A percentile compares a stretch with the other conserved stretches of the same genome.
phyloP scores from a whole-genome alignment of 2,329 filamentous ascomycete species.

The Fusarium penzigii region DNA sequence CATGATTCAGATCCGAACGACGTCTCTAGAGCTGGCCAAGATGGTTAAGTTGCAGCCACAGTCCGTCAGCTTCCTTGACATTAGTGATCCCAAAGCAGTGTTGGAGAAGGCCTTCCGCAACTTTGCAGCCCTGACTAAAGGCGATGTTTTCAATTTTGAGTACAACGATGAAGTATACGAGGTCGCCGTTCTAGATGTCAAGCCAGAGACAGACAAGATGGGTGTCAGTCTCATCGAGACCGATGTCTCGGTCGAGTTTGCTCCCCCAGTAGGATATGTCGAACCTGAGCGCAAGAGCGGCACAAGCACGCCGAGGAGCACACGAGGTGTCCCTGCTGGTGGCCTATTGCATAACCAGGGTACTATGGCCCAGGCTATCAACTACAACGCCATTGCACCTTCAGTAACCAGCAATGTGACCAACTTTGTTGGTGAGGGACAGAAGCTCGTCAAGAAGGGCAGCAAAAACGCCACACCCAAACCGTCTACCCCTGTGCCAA shows the following conservation, averaged over 20 bases:
- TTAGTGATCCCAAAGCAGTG: conserved; percentile 95
- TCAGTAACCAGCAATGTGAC: conserved; percentile 70
- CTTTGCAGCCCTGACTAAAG: conserved; percentile 90
- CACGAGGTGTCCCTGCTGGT: conserved; percentile 62
- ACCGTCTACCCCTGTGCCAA: conserved; percentile 67
- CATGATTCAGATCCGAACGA: conserved; percentile 92
- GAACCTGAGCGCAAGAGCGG: conserved; percentile 79
- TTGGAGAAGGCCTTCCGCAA: conserved; percentile 95
- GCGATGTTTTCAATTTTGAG: conserved; percentile 92
- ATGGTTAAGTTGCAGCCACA: conserved; percentile 98
- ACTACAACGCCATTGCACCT: conserved; percentile 88
- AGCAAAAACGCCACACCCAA: conserved; percentile 69
- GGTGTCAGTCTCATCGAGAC: conserved; percentile 95
- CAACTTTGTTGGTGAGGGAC: conserved; percentile 78
- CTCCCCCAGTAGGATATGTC: conserved; percentile 88
- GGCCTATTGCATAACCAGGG: conserved; percentile 81
- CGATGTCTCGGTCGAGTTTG: conserved; percentile 95
- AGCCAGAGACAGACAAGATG: conserved; percentile 79
- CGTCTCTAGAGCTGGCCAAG: conserved; percentile 83
- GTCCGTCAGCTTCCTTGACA: conserved; percentile 89
- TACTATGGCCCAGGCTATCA: conserved; percentile 97
- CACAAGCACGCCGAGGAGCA: conserved; percentile 81
- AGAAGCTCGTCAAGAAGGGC: conserved; percentile 81
- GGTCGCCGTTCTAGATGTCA: conserved; percentile 90
- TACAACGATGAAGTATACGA: conserved; percentile 96